Evolutionary conservation across 495 filamentous ascomycete genomes (phyloP).

Genomic region (Emericellopsis terricola): DNA sequence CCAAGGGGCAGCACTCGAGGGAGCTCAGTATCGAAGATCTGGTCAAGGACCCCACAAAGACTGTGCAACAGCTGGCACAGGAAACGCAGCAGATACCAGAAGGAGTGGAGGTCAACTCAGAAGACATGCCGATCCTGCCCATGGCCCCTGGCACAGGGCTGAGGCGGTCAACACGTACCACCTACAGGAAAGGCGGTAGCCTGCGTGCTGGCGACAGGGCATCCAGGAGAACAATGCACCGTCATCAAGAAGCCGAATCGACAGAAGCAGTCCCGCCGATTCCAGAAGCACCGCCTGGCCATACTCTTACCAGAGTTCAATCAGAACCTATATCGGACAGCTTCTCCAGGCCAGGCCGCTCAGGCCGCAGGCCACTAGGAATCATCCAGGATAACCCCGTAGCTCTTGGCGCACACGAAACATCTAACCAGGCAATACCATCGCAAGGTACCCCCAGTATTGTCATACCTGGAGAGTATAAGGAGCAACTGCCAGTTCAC

Average conservation of each 20-base stretch:
- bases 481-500: slow-evolving; percentile 8
- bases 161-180: slow-evolving; percentile 77
- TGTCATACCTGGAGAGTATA: slow-evolving; percentile 8
- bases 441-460: no score
- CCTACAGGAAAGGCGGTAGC: slow-evolving; percentile 73
- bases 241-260: slow-evolving; percentile 35
- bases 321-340: slow-evolving; percentile 57
- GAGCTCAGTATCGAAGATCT: slow-evolving; percentile 55
- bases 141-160: slow-evolving; percentile 59
- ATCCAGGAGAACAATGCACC: slow-evolving; percentile 47
- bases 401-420: slow-evolving; percentile 7
- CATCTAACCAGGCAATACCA: slow-evolving; percentile 2
- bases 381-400: slow-evolving; percentile 14
- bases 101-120: slow-evolving; percentile 27
- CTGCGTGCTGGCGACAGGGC: slow-evolving; percentile 30
- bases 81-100: slow-evolving; percentile 16
- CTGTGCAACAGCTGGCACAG: slow-evolving; percentile 46
- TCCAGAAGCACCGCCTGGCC: slow-evolving; percentile 28
- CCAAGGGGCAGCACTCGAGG: slow-evolving; percentile 31
- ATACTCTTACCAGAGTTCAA: slow-evolving; percentile 48
- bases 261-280: slow-evolving; percentile 33
- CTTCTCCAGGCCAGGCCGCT: slow-evolving; percentile 30
- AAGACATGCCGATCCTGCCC: slow-evolving; percentile 79
- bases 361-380: slow-evolving; percentile 24
- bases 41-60: slow-evolving; percentile 60